phyloP scores from a whole-genome alignment of 352 stramenopile genomes.

The Paralagenidium karlingii region DNA sequence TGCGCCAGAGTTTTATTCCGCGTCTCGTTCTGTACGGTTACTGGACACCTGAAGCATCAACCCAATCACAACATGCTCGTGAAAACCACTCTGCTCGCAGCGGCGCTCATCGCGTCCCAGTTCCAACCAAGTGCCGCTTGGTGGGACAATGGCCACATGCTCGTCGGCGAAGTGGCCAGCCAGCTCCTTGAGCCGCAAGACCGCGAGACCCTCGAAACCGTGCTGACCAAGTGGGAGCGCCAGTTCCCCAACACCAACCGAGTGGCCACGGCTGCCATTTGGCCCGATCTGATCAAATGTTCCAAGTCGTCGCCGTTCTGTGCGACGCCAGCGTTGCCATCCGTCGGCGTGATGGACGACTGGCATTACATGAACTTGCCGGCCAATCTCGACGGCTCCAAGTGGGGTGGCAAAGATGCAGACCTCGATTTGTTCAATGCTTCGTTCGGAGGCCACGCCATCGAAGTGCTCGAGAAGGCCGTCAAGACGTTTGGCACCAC shows the following conservation, averaged over 20 bases:
- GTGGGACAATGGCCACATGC: conserved; percentile 25
- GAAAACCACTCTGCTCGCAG: too few relatives aligned
- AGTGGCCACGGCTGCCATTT: conserved; percentile 16
- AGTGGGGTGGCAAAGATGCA: conserved; percentile 20
- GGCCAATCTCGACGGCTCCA: conserved; percentile 26
- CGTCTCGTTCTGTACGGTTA: too few relatives aligned
- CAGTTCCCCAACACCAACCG: conserved; percentile 17
- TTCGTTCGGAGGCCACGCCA: conserved; percentile 29
- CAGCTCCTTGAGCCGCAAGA: conserved; percentile 14
- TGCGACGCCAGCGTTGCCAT: conserved; percentile 12
- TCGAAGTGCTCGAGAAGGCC: conserved; percentile 25
- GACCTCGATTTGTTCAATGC: conserved; percentile 36
- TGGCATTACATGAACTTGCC: conserved; percentile 69
- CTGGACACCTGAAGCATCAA: conserved; percentile 1
- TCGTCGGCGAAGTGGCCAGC: conserved; percentile 14
- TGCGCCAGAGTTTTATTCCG: too few relatives aligned
- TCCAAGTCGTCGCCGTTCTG: conserved; percentile 7
- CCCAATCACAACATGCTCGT: neutral
- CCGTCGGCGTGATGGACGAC: conserved; percentile 29
- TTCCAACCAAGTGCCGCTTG: too few relatives aligned
- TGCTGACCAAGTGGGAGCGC: conserved; percentile 11
- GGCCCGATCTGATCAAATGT: conserved; percentile 23
- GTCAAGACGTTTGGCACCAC: conserved; percentile 42
- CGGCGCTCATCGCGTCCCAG: too few relatives aligned
- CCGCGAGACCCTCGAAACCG: conserved; percentile 8